Conservation (phyloP, 129 eudicot species). For the Sambucus nigra region DNA sequence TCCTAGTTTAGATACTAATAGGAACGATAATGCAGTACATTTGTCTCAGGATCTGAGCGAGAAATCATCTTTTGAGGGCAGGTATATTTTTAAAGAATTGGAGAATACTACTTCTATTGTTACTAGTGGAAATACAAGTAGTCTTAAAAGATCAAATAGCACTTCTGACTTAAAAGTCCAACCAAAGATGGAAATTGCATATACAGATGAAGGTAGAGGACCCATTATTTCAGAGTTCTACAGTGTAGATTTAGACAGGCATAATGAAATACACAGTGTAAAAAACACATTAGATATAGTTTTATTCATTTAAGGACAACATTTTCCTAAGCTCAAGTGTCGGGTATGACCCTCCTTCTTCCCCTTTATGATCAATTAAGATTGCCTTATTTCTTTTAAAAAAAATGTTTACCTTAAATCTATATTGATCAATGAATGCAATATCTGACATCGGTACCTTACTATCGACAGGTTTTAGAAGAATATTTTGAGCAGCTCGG, state of each 20-base stretch:
- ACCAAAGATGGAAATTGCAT: constrained; percentile 19
- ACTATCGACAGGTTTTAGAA: constrained; percentile 65
- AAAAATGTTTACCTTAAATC: too few relatives aligned
- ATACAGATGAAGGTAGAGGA: constrained; percentile 33
- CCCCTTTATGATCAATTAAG: not conserved
- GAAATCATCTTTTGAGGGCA: constrained; percentile 20
- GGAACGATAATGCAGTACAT: constrained; percentile 23
- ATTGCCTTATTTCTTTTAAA: not conserved
- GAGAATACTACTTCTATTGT: constrained; percentile 10
- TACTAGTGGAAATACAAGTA: constrained; percentile 34
- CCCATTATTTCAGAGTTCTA: constrained; percentile 67
- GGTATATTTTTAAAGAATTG: constrained; percentile 12
- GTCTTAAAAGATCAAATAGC: constrained; percentile 58
- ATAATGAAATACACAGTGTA: constrained; percentile 18
- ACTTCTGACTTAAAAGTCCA: constrained; percentile 53
- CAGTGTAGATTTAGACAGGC: constrained; percentile 34
- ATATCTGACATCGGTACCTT: constrained; percentile 4
- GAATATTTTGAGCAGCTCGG: constrained; percentile 87
- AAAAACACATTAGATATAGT: constrained; percentile 35
- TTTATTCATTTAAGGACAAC: constrained; percentile 43
- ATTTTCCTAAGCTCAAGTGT: constrained; percentile 65
- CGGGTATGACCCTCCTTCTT: constrained; percentile 41
- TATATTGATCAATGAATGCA: not conserved
- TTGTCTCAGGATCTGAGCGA: constrained; percentile 18
- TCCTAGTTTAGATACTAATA: too few relatives aligned